Base-by-base conservation (phyloP, 768 basidiomycete genomes). In the Candolleomyces efflorescens region DNA sequence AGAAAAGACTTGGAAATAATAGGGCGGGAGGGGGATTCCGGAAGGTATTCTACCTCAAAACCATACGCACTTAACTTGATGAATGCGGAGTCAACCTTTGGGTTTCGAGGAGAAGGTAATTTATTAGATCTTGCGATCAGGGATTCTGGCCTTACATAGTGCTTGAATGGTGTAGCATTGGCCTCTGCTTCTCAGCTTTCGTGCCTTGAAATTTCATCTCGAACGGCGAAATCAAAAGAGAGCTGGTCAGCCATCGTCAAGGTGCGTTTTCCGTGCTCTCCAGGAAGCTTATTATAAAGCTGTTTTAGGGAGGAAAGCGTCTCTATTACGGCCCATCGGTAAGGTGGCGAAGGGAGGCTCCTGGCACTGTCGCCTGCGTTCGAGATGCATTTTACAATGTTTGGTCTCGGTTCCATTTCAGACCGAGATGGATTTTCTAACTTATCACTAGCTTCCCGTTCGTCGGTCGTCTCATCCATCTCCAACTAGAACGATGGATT, bases 311-410 rank as follows among this genome's bases (percentile, higher is more conserved):
- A 26, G 85, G 85, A 13, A 79, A 82, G 63, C 72, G 68, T 5
- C 70, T 96, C 23, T 93, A 91, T 65, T 74, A 74, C 23, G 93
- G 93, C 0, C 79, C 85, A 32, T 86, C 93, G 3, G 72, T 85
- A 38, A 83, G 90, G 20, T 90, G 92, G 86, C 79, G 84, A 57
- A 78, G 87, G 60, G 84, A 90, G 67, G 75, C 75, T 1, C 71
- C 82, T 2, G 96, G 96, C 3, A 97, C 95, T 5, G 85, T 82
- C 11, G 87, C 96, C 43, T 86, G 82, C 63, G 77, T 97, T 45
- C 85, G 91, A 20, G 96, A 98, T 69, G 86, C 91, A 2, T 99
- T 97, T 68, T 90, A 89, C 67, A 94, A 91, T 66, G 93, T 93
- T 60, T 45, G 83, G 27, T 41, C n/a, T n/a, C n/a, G n/a, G n/a